These are phyloP conservation scores for Thozetella sp. DNA, from an alignment of 495 filamentous ascomycete species.

Conservation along the genomic window DNA sequence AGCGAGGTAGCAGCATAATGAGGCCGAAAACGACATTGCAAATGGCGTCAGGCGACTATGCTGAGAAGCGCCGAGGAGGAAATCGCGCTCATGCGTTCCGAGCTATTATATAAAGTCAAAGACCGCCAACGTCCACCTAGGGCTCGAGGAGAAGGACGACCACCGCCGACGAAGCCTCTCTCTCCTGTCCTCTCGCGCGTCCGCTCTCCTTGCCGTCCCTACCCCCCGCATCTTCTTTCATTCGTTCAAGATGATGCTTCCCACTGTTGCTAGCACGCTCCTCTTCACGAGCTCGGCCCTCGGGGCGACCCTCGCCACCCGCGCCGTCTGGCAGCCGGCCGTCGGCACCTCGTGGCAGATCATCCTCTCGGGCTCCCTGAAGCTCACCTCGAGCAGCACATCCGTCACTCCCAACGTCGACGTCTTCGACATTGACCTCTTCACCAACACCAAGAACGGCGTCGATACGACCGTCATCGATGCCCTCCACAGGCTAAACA, in stretches of 20 bases:
- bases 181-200: no score
- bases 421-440: slow-evolving; percentile 29
- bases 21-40: no score
- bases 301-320: background rate
- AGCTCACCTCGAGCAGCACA: slow-evolving; percentile 25
- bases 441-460: slow-evolving; percentile 16
- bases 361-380: slow-evolving; percentile 29
- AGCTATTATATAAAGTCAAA: no score
- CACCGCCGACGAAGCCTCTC: no score
- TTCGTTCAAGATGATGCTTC: background rate
- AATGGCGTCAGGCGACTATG: no score
- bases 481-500: slow-evolving; percentile 22
- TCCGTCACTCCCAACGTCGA: slow-evolving; percentile 27
- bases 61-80: no score
- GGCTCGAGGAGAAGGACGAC: no score
- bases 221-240: background rate
- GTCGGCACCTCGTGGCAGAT: slow-evolving; percentile 22
- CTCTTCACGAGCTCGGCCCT: background rate
- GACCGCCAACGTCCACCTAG: no score
- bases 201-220: no score
- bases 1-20: no score
- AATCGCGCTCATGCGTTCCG: no score
- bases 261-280: background rate
- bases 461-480: slow-evolving; percentile 11
- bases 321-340: slow-evolving; percentile 18